Evolutionary conservation across 2,329 filamentous ascomycete species (phyloP).

Genomic region (Penicillium glabrum): DNA sequence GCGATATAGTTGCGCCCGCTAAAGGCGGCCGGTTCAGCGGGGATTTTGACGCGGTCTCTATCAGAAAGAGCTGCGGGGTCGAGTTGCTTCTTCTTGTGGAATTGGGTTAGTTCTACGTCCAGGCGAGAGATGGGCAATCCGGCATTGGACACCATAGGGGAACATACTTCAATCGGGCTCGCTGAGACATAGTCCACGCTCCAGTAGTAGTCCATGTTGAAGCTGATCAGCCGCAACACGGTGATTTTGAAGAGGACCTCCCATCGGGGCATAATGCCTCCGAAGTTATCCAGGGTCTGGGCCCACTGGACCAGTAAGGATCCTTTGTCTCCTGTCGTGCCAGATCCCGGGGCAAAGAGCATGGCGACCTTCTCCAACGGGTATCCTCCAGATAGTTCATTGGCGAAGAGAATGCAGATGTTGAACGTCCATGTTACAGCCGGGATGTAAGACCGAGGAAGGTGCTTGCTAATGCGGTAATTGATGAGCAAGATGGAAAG

Average conservation of each 20-base stretch:
- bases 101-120: constrained; percentile 25
- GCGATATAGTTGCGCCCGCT: constrained; percentile 84
- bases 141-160: neutral
- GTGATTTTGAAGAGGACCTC: constrained; percentile 98
- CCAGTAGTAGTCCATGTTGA: constrained; percentile 98
- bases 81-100: constrained; percentile 93
- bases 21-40: constrained; percentile 69
- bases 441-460: constrained; percentile 72
- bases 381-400: constrained; percentile 81
- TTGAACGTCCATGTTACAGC: constrained; percentile 87
- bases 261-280: constrained; percentile 87
- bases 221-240: constrained; percentile 87
- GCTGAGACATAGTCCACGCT: constrained; percentile 65
- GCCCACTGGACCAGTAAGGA: constrained; percentile 61
- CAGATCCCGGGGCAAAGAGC: constrained; percentile 41
- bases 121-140: neutral
- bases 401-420: constrained; percentile 79
- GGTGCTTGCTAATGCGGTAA: constrained; percentile 70
- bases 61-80: constrained; percentile 86
- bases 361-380: constrained; percentile 63
- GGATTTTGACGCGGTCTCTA: constrained; percentile 75
- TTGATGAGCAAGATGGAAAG: constrained; percentile 77
- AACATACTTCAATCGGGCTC: constrained; percentile 77
- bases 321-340: constrained; percentile 39
- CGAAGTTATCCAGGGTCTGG: constrained; percentile 71